A percentile compares a stretch with the other conserved stretches of the same genome.
phyloP scores from a whole-genome alignment of 169 alveolate species.

The Plasmodium knowlesi region DNA sequence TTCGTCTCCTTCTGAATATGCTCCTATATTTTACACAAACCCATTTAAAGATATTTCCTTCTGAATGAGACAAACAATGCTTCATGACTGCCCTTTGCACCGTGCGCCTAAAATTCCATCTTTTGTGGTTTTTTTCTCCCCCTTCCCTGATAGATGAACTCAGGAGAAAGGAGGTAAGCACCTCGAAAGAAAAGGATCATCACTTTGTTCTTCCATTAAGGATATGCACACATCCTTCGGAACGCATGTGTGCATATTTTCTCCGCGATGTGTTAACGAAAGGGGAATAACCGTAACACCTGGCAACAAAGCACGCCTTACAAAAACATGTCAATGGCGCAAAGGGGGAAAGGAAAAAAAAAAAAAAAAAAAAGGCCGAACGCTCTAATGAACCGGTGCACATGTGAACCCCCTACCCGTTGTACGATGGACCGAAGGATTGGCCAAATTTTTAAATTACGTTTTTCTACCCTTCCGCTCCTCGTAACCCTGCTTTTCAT shows the following conservation, averaged over 20 bases:
- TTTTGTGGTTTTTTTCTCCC: not conserved
- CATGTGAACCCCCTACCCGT: not conserved
- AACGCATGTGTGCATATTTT: no score
- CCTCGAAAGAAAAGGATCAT: not conserved
- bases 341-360: not conserved
- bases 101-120: not conserved
- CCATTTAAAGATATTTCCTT: not conserved
- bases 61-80: not conserved
- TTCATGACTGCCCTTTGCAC: not conserved
- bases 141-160: constrained; percentile 26
- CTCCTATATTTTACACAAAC: not conserved
- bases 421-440: not conserved
- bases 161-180: constrained; percentile 21
- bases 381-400: not conserved
- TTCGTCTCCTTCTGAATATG: not conserved
- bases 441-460: not conserved
- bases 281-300: not conserved
- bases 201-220: not conserved
- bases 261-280: not conserved
- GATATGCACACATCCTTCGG: not conserved
- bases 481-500: not conserved
- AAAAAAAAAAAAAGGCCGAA: not conserved
- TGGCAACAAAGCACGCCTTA: not conserved
- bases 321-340: not conserved
- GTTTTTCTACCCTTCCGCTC: not conserved